Conservation (phyloP, 2,329 filamentous ascomycete genomes). For the Huntiella abstrusa region DNA sequence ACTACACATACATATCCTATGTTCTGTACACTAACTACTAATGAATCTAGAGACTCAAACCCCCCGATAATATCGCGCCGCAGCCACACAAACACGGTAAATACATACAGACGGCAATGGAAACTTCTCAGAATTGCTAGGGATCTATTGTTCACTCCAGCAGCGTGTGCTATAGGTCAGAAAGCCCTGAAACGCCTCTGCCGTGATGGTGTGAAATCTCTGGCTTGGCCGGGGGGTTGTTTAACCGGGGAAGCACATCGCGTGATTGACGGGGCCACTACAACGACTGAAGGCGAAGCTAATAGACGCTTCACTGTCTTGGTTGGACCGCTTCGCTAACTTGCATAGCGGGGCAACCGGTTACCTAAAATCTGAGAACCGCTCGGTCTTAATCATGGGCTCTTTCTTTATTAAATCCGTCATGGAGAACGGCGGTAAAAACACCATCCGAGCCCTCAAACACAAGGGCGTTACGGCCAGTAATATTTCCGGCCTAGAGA, state of each 20-base stretch:
- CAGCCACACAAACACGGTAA: too few relatives aligned
- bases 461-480: slow-evolving; percentile 34
- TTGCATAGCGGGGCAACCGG: slow-evolving; percentile 32
- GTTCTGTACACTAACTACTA: too few relatives aligned
- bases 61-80: too few relatives aligned
- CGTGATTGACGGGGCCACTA: slow-evolving; percentile 35
- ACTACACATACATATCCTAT: too few relatives aligned
- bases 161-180: too few relatives aligned
- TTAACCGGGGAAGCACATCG: slow-evolving; percentile 36
- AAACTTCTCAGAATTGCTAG: too few relatives aligned
- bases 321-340: slow-evolving; percentile 41
- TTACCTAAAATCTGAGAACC: slow-evolving; percentile 25
- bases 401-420: slow-evolving; percentile 47
- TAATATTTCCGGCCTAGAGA: slow-evolving; percentile 44
- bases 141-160: too few relatives aligned
- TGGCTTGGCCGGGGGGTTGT: slow-evolving; percentile 4
- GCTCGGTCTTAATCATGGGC: slow-evolving; percentile 43
- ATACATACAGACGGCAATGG: too few relatives aligned
- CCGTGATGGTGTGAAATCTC: not conserved
- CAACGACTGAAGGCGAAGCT: slow-evolving; percentile 64
- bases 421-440: slow-evolving; percentile 25
- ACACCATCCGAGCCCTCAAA: slow-evolving; percentile 34
- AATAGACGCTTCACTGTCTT: slow-evolving; percentile 46
- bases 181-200: too few relatives aligned
- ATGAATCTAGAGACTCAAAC: too few relatives aligned